Conservation (phyloP, 2,329 filamentous ascomycete genomes). For the Ilyonectria sp. region DNA sequence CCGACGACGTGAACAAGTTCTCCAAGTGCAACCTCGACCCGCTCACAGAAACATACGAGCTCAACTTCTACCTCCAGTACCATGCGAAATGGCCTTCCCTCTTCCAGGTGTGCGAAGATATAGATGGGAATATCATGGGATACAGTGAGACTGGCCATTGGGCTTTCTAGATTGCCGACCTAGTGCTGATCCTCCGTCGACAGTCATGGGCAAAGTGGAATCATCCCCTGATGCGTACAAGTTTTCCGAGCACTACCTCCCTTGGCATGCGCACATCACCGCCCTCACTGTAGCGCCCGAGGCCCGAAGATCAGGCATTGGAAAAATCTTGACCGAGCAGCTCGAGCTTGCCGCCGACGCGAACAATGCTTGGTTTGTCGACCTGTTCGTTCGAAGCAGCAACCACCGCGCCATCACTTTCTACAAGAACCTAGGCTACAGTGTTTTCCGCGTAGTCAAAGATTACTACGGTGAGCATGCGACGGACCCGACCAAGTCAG, state of each 20-base stretch:
- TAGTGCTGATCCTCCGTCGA: conserved; percentile 55
- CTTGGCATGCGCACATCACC: conserved; percentile 99
- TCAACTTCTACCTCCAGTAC: conserved; percentile 96
- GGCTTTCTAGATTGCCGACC: conserved; percentile 6
- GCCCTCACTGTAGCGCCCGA: conserved; percentile 92
- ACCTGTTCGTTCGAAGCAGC: conserved; percentile 91
- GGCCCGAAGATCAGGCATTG: conserved; percentile 88
- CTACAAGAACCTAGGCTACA: conserved; percentile 94
- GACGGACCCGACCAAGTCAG: conserved; percentile 71
- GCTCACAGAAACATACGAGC: conserved; percentile 97
- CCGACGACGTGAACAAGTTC: conserved; percentile 88
- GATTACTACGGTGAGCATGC: conserved; percentile 94
- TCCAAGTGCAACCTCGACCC: conserved; percentile 97
- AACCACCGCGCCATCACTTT: conserved; percentile 90
- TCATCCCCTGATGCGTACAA: conserved; percentile 83
- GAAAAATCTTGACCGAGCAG: conserved; percentile 84
- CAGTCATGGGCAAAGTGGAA: conserved; percentile 98
- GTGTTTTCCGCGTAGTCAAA: conserved; percentile 88
- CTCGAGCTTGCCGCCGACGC: conserved; percentile 88
- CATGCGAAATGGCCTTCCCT: conserved; percentile 95
- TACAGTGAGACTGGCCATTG: conserved; percentile 78
- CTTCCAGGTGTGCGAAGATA: conserved; percentile 92
- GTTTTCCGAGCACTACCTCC: conserved; percentile 90
- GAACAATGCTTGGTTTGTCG: conserved; percentile 93
- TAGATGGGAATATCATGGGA: conserved; percentile 89